Evolutionary conservation across 2,329 filamentous ascomycete genomes (phyloP).

Genomic region (Diplodia intermedia): DNA sequence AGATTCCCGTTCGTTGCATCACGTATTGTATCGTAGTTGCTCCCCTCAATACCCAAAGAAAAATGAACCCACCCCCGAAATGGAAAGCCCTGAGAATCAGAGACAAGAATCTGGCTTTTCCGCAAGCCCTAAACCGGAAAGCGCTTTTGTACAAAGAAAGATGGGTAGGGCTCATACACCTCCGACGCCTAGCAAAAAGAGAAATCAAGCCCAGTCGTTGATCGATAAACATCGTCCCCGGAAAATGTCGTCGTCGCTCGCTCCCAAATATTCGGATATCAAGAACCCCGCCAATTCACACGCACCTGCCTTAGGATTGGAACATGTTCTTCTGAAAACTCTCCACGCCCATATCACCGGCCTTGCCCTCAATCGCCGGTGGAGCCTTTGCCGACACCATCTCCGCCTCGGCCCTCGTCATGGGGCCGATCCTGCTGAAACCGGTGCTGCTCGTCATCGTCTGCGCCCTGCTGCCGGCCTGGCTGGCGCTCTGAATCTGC

Average conservation of each 20-base stretch:
- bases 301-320: slow-evolving; percentile 54
- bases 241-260: background rate
- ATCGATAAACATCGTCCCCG: background rate
- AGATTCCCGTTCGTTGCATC: background rate
- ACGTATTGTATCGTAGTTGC: background rate
- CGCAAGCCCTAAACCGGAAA: slow-evolving; percentile 2
- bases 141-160: slow-evolving; percentile 12
- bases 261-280: background rate
- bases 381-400: slow-evolving; percentile 53
- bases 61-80: background rate
- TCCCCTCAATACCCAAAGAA: background rate
- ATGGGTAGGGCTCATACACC: slow-evolving; percentile 4
- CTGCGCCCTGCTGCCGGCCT: slow-evolving; percentile 57
- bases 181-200: slow-evolving; percentile 23
- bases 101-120: background rate
- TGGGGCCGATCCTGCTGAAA: slow-evolving; percentile 51
- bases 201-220: background rate
- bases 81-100: background rate
- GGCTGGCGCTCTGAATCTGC: slow-evolving; percentile 53
- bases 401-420: slow-evolving; percentile 41
- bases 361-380: slow-evolving; percentile 62
- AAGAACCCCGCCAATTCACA: background rate
- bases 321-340: slow-evolving; percentile 76
- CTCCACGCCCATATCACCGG: slow-evolving; percentile 69
- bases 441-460: slow-evolving; percentile 57